Evolutionary conservation across 106 monocot genomes (phyloP), one percentile per base, ranked within the genome.

Genomic region (Triglochin maritima): DNA sequence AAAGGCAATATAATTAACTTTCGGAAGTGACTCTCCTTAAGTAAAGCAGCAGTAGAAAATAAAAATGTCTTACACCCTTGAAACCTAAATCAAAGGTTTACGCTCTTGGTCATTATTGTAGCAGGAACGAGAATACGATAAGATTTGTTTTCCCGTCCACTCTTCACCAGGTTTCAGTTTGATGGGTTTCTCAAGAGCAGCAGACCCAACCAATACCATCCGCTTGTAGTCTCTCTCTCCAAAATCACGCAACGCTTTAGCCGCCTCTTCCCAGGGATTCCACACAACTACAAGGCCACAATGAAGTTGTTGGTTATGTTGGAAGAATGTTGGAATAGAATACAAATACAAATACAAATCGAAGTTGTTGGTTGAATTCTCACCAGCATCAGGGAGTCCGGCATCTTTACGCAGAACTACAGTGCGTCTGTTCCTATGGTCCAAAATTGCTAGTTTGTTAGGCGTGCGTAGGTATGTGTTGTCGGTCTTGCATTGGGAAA

Each of bases 251-350:
- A 89, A 76, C 41, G 77, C 69, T 68, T 85, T 83, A 3, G 80
- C 74, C 70, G 77, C 82, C 80, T 73, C 83, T n/a, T 89, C 89
- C 89, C 85, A 82, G 29, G 89, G 89, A 74, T 85, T 89, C 89
- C 89, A 89, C 13, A 85, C 85, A 44, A 85, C 88, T 82, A 66
- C 67, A 29, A 12, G 4, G 62, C 13, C 69, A 71, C n/a, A 68
- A 55, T n/a, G 52, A 52, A 52, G 52, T 52, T 11, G 52, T 12
- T 10, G 10, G 5, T 61, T 66, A 66, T 9, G 5, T 9, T 44
- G 13, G 3, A 44, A 2, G 6, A 13, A 7, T 7, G n/a, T 29
- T 29, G 29, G 29, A 17, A 66, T 17, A 51, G 49, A 51, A 11
- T 29, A 41, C 5, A 29, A 13, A 11, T 29, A 41, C 5, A 29